Evolutionary conservation across 2,329 filamentous ascomycete genomes (phyloP), one percentile per base, ranked within the genome.

Genomic region (Penicillium sp.): DNA sequence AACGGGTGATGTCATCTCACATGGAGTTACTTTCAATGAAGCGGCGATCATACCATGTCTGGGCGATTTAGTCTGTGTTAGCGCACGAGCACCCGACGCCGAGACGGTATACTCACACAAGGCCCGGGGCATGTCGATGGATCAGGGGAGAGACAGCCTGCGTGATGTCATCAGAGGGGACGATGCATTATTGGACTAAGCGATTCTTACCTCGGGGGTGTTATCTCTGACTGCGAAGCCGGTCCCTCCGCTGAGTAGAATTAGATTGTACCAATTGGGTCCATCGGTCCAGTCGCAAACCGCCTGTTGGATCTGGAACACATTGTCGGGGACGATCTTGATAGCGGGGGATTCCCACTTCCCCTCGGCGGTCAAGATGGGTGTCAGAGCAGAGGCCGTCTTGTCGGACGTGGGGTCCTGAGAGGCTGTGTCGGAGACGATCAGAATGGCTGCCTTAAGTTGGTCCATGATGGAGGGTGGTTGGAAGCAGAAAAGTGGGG

Each of bases 31-130:
- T 41, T 84, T 78, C 15, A 96, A 76, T 0, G 93, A 97, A 18
- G 89, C 80, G 6, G 91, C 81, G 39, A 99, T 79, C 93, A 99
- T 99, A 59, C 86, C 91, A 74, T 99, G 92, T n/a, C 83, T 85
- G 56, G 16, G 41, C 23, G 29, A 28, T 47, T 52, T 56, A 42
- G 54, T 72, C 49, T 39, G 51, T 29, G 31, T 51, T 56, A 42
- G 42, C 47, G 52, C 45, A 39, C 43, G 45, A 24, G 31, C 47
- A 29, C 28, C 15, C 15, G 42, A 28, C n/a, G 36, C 18, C 18
- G 9, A 42, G n/a, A 36, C 42, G 21, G 5, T 33, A 71, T 81
- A 72, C 81, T 72, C 74, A 85, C 80, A 96, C 88, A 45, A 99
- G 79, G 1, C 94, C 94, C 0, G 91, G 85, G 0, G 94, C 94